phyloP scores from a whole-genome alignment of 148 eudicot genomes.

The Rhododendron griersonianum region DNA sequence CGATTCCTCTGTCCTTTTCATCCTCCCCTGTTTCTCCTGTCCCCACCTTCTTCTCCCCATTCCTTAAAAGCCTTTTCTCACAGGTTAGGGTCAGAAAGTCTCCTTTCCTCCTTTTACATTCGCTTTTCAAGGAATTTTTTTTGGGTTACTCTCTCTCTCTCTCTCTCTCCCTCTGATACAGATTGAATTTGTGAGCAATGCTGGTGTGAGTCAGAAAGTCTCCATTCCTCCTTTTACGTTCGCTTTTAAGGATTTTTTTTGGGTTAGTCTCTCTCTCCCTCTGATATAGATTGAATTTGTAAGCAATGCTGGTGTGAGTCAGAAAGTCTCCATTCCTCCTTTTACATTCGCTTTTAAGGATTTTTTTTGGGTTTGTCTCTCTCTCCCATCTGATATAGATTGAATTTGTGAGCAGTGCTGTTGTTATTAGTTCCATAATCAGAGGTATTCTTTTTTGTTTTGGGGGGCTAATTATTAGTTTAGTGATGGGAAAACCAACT shows the following conservation, averaged over 20 bases:
- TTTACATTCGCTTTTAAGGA: background rate
- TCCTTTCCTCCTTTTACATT: too few relatives aligned
- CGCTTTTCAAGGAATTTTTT: background rate
- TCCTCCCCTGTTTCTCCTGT: background rate
- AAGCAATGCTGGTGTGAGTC: background rate
- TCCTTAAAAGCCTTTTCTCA: background rate
- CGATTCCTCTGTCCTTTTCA: background rate
- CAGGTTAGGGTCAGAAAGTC: background rate
- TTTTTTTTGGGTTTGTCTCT: background rate
- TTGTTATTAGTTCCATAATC: background rate
- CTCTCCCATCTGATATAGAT: background rate
- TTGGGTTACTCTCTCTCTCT: background rate
- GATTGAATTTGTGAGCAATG: background rate
- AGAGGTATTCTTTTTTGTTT: background rate
- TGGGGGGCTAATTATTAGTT: background rate
- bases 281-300: background rate
- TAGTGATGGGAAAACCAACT: constrained; percentile 65
- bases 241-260: background rate
- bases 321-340: background rate
- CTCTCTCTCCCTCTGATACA: background rate
- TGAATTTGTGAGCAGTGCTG: background rate
- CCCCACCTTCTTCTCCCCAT: background rate
- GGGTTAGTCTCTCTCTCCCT: background rate
- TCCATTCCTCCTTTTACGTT: background rate
- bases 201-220: background rate